Evolutionary conservation across 2,329 filamentous ascomycete species (phyloP).

Genomic region (Xylaria multiplex): DNA sequence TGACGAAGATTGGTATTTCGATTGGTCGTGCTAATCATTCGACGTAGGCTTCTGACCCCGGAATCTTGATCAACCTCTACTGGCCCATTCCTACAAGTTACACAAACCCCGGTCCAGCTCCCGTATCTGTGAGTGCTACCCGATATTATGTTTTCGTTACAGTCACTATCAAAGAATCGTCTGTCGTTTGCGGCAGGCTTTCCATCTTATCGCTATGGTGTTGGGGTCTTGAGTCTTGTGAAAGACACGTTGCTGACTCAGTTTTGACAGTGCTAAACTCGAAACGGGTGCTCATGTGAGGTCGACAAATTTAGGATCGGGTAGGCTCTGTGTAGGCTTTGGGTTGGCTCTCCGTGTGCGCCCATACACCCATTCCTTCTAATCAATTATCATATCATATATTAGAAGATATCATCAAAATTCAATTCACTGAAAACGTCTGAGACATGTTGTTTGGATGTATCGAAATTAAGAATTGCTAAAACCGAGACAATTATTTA

Average conservation of each 20-base stretch:
- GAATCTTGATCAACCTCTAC: constrained; percentile 45
- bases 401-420: not conserved
- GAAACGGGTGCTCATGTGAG: not conserved
- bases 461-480: not conserved
- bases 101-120: constrained; percentile 43
- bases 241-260: constrained; percentile 26
- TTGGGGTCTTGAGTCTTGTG: not conserved
- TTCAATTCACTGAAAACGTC: not conserved
- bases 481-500: constrained; percentile 1
- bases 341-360: not conserved
- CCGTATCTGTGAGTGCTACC: constrained; percentile 31
- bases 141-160: not conserved
- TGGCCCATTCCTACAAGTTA: constrained; percentile 45
- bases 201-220: not conserved
- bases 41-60: constrained; percentile 42
- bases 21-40: not conserved
- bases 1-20: not conserved
- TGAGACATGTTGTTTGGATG: not conserved
- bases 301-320: not conserved
- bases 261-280: constrained; percentile 31
- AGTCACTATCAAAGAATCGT: no score
- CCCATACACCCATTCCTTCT: not conserved
- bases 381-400: not conserved
- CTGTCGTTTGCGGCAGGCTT: not conserved
- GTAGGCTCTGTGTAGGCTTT: not conserved